Evolutionary conservation across 192 early-diverging fungal genomes (phyloP), one percentile per base, ranked within the genome.

Genomic region (Entomortierella lignicola): DNA sequence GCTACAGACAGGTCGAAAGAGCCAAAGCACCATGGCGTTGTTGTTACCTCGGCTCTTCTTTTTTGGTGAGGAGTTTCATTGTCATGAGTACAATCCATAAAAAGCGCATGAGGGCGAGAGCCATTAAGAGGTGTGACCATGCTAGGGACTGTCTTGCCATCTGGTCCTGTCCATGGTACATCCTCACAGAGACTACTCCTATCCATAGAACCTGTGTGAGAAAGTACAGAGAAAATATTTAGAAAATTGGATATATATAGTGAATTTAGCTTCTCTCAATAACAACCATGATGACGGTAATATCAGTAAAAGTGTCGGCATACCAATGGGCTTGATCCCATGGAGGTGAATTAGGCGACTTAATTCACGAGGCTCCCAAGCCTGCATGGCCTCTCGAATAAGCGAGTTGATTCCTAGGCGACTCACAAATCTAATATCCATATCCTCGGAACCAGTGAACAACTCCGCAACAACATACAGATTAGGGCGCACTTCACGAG

Each of bases 41-140:
- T 2, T 47, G 20, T 20, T 64, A 75, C 63, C 60, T 82, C 90
- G 4, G 95, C 91, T 0, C 90, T 90, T 58, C 97, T 87, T 55
- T 95, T 96, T 75, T 99, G 95, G 26, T 92, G 87, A 2, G 98
- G 98, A 2, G 94, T 94, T 82, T 98, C 95, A 75, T 99, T 99
- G 82, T 99, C 98, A 63, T 99, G 98, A 15, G 98, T 99, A 86
- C 97, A 98, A 81, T 99, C 98, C 91, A 99, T 98, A 77, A 99
- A 97, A 12, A 99, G 86, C 8, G 96, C 95, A 67, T 99, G 97
- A 5, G 97, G 95, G 21, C 82, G 82, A 10, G 94, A 94, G 15
- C 92, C 96, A 31, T 85, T 85, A 17, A 97, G 77, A 20, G 94
- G 86, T 13, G 94, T 89, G 4, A 97, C 80, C 43, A 90, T 51